Evolutionary conservation across 2,329 filamentous ascomycete species (phyloP).

Genomic region (Cladorrhinum sp.): DNA sequence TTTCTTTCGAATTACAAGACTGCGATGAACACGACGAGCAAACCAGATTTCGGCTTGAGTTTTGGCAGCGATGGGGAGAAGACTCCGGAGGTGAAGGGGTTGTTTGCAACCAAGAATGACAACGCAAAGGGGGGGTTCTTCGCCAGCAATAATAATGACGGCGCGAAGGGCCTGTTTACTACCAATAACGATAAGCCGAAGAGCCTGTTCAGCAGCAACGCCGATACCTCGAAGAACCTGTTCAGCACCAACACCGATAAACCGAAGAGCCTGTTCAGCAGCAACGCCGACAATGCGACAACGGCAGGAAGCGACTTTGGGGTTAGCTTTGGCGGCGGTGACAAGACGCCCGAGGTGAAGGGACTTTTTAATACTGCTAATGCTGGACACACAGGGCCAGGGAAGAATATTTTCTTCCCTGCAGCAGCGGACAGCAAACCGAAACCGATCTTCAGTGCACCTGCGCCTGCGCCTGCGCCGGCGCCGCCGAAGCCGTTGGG

Average conservation of each 20-base stretch:
- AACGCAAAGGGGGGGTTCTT: not conserved
- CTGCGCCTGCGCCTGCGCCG: not conserved
- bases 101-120: not conserved
- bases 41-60: not conserved
- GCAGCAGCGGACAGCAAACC: constrained; percentile 7
- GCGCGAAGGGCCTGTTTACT: not conserved
- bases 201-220: not conserved
- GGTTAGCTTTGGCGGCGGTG: not conserved
- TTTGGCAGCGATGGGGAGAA: not conserved
- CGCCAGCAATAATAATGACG: constrained; percentile 3
- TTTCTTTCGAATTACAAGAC: not conserved
- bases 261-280: not conserved
- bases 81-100: constrained; percentile 7
- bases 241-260: not conserved
- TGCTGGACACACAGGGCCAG: not conserved
- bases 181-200: not conserved
- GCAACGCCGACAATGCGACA: not conserved
- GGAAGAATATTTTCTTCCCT: not conserved
- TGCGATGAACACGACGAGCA: not conserved
- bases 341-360: constrained; percentile 6
- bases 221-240: not conserved
- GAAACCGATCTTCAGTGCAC: not conserved
- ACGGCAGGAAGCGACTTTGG: not conserved
- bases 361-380: not conserved
- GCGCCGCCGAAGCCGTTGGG: constrained; percentile 33